Evolutionary conservation across 805 yeast genomes (phyloP).

Genomic region (Saturnispora besseyi): DNA sequence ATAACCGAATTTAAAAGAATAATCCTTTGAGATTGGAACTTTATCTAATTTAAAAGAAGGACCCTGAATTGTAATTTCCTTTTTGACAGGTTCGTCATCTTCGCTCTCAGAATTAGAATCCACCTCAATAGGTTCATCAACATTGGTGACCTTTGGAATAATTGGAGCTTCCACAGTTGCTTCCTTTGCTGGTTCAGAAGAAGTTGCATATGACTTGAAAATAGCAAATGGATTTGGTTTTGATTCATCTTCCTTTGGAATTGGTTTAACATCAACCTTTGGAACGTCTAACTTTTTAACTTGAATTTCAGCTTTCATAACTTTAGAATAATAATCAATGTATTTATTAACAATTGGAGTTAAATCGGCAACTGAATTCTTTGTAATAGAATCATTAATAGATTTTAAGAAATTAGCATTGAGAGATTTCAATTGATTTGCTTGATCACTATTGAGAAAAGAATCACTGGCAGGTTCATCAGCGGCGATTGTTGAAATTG

Average conservation of each 20-base stretch:
- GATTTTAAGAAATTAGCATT: conserved; percentile 50
- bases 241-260: conserved; percentile 6
- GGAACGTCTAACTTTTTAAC: conserved; percentile 21
- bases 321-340: conserved; percentile 38
- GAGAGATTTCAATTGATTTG: conserved; percentile 52
- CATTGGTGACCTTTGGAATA: neutral
- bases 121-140: conserved; percentile 6
- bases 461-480: neutral
- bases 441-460: conserved; percentile 23
- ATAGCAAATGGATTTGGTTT: conserved; percentile 13
- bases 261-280: conserved; percentile 17
- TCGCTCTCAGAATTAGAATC: conserved; percentile 19
- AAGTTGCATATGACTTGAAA: conserved; percentile 4
- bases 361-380: conserved; percentile 47
- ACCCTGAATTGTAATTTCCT: conserved; percentile 55
- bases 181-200: neutral
- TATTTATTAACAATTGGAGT: conserved; percentile 51
- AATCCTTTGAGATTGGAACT: conserved; percentile 40
- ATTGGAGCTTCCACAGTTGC: conserved; percentile 3
- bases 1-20: conserved; percentile 41
- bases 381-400: conserved; percentile 32
- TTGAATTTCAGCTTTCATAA: conserved; percentile 23
- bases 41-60: conserved; percentile 48
- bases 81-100: conserved; percentile 34
- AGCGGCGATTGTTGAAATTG: neutral